Evolutionary conservation across 2,329 filamentous ascomycete genomes (phyloP).

Genomic region (Xylariaceae sp.): DNA sequence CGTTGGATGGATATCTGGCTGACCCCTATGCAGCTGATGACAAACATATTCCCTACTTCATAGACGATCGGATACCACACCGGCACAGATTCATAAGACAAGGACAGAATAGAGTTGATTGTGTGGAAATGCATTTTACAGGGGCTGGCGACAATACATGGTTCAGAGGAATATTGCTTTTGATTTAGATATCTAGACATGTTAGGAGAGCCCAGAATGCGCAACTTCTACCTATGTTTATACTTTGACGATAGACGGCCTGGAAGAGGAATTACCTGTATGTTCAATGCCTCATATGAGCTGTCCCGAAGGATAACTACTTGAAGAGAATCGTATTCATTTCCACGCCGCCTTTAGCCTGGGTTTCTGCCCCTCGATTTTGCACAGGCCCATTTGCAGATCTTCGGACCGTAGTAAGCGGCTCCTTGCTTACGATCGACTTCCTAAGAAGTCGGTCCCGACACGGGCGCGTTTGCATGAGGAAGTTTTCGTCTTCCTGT

Average conservation of each 20-base stretch:
- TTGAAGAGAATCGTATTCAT: no score
- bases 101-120: neutral
- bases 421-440: no score
- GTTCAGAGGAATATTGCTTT: neutral
- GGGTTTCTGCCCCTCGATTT: no score
- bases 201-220: neutral
- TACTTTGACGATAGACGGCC: neutral
- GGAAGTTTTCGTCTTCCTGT: no score
- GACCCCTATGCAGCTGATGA: constrained; percentile 32
- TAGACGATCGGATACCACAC: constrained; percentile 13
- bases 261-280: neutral
- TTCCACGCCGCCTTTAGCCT: no score
- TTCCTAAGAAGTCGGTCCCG: no score
- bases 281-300: neutral
- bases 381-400: no score
- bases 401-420: no score
- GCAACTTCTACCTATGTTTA: neutral
- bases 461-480: no score
- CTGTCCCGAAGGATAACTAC: no score
- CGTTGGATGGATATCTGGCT: neutral
- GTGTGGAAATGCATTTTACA: constrained; percentile 9
- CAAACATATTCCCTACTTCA: constrained; percentile 35
- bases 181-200: neutral
- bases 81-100: neutral
- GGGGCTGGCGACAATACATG: neutral